Evolutionary conservation across 768 basidiomycete genomes (phyloP).

Genomic region (Mycena haematopus): DNA sequence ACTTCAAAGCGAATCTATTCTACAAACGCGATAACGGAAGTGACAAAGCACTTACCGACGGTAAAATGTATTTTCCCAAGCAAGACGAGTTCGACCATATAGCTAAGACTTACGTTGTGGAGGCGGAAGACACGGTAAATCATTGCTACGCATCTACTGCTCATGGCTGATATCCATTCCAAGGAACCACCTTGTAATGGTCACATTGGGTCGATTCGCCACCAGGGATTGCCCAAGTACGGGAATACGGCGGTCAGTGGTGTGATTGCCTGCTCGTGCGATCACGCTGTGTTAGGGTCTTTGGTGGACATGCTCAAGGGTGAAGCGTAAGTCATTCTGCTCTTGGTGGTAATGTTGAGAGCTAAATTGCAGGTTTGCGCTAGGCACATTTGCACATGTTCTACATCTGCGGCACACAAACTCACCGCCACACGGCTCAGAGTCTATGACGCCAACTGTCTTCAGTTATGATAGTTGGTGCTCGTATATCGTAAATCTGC

Average conservation of each 20-base stretch:
- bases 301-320: slow-evolving; percentile 3
- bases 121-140: neutral
- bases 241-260: neutral
- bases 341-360: no score
- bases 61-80: neutral
- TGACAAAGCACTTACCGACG: neutral
- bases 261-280: neutral
- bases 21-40: neutral
- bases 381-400: neutral
- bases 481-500: neutral
- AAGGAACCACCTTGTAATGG: neutral
- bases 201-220: neutral
- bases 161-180: neutral
- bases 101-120: neutral
- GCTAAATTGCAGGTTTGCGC: neutral
- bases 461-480: neutral
- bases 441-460: neutral
- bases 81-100: neutral
- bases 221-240: neutral
- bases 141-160: neutral
- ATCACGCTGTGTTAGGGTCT: neutral
- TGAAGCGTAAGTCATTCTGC: slow-evolving; percentile 3
- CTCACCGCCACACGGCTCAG: neutral
- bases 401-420: neutral
- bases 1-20: slow-evolving; percentile 9